Percentiles rank a stretch among this genome's conserved stretches.
Conservation (phyloP, 169 alveolate species). For the Blepharisma undulans region DNA sequence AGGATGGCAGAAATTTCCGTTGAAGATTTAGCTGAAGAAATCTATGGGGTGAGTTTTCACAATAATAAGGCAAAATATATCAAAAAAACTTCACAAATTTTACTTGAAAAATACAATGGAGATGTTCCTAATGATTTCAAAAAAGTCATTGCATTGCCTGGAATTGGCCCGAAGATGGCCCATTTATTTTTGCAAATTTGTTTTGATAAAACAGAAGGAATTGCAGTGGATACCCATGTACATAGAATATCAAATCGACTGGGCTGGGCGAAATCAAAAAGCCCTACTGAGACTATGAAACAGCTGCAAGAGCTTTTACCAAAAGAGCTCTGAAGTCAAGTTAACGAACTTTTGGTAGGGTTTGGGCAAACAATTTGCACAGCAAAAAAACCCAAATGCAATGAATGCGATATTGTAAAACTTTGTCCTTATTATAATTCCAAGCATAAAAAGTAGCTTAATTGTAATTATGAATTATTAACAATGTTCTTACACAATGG, state of each 20-base stretch:
- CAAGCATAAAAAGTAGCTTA: neutral
- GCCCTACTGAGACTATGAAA: conserved; percentile 90
- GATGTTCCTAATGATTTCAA: conserved; percentile 90
- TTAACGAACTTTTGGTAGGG: conserved; percentile 93
- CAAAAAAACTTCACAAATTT: conserved; percentile 83
- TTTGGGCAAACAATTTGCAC: conserved; percentile 95
- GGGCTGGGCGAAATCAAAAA: conserved; percentile 93
- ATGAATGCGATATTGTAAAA: conserved; percentile 37
- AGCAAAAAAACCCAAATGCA: conserved; percentile 79
- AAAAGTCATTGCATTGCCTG: conserved; percentile 89
- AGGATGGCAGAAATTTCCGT: conserved; percentile 58
- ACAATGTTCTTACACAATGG: no score
- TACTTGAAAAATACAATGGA: conserved; percentile 85
- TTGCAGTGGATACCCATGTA: conserved; percentile 93
- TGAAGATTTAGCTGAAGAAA: conserved; percentile 81
- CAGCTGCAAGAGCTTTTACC: conserved; percentile 90
- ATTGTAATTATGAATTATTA: no score
- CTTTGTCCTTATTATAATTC: conserved; percentile 10
- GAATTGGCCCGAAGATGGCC: conserved; percentile 96
- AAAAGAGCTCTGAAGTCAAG: conserved; percentile 87
- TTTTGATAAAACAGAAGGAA: conserved; percentile 83
- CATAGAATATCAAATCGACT: conserved; percentile 90
- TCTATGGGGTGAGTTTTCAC: conserved; percentile 93
- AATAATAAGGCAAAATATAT: conserved; percentile 91
- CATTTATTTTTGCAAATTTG: conserved; percentile 87